These are phyloP conservation scores for Rubia yunnanensis DNA, from an alignment of 257 asterid genomes.

Conservation along the genomic window DNA sequence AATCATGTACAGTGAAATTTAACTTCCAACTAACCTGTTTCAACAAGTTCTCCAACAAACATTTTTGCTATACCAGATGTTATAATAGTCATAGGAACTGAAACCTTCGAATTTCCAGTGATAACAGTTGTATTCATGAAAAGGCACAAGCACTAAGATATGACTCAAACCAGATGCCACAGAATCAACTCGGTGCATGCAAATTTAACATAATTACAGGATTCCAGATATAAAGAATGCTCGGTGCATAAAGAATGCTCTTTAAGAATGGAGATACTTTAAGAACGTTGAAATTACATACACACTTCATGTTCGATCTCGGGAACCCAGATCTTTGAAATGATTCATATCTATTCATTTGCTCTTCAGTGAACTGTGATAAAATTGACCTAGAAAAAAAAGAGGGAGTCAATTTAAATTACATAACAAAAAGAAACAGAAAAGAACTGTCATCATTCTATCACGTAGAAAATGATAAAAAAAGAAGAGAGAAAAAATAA, in stretches of 20 bases:
- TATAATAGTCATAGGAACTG: conserved; percentile 71
- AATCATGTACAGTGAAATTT: conserved; percentile 1
- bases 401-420: conserved; percentile 12
- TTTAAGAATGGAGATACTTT: not conserved
- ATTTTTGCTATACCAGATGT: conserved; percentile 83
- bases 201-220: conserved; percentile 12
- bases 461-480: not conserved
- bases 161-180: not conserved
- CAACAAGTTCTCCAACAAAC: conserved; percentile 82
- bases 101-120: conserved; percentile 72
- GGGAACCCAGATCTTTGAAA: conserved; percentile 89
- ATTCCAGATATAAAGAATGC: not conserved
- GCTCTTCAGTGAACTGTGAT: conserved; percentile 72
- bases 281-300: conserved; percentile 14
- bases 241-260: conserved; percentile 26
- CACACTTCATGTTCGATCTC: conserved; percentile 76
- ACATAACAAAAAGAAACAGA: not conserved
- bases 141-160: not conserved
- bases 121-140: conserved; percentile 28
- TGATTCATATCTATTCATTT: conserved; percentile 85
- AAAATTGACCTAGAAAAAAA: conserved; percentile 50
- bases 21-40: conserved; percentile 21
- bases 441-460: not conserved
- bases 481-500: conserved; percentile 7
- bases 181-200: not conserved